Base-by-base conservation (phyloP, 2,329 filamentous ascomycete species). In the Fusarium cyanostomum region DNA sequence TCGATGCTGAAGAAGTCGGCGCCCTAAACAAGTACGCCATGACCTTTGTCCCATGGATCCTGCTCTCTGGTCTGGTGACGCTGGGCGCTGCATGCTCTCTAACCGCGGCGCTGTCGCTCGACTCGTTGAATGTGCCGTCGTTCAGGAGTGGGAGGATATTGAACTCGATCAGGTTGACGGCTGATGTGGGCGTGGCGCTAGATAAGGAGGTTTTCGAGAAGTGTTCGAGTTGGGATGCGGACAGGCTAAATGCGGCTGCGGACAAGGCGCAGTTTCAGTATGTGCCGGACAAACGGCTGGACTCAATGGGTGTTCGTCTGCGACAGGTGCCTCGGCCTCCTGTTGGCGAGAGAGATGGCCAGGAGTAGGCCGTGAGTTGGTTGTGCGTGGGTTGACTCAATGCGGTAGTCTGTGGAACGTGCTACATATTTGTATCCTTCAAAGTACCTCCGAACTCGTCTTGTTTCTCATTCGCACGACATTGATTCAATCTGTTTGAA, bases 31-130 rank as follows among this genome's bases (percentile, higher is more conserved):
- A 10, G 24, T 64, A 66, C 9, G 30, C 57, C 21, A 66, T 66
- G 48, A 66, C 62, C 2, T 66, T 58, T n/a, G 46, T 59, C 26
- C 62, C 61, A 8, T 64, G 56, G 61, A 62, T 64, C 9, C 52
- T 65, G 4, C 37, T 64, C 18, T 33, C 39, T 7, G 57, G 62
- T 16, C 62, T 65, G 16, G 21, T 46, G 7, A 34, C 62, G 2
- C 33, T 66, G 6, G 52, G 56, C 4, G 8, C 28, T 2, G 62
- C 62, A 50, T 66, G 62, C 35, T 35, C n/a, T 10, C 18, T 62
- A 21, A 37, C 52, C 7, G 30, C 50, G 15, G 48, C 34, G 1
- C 43, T 66, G 7, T 26, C 62, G 2, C 41, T 66, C 12, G 62
- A 66, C 33, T 66, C 62, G 2, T 39, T 45, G 13, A 53, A 43